phyloP scores from a whole-genome alignment of 1,284 basidiomycete genomes.

The Coriolopsis trogii region DNA sequence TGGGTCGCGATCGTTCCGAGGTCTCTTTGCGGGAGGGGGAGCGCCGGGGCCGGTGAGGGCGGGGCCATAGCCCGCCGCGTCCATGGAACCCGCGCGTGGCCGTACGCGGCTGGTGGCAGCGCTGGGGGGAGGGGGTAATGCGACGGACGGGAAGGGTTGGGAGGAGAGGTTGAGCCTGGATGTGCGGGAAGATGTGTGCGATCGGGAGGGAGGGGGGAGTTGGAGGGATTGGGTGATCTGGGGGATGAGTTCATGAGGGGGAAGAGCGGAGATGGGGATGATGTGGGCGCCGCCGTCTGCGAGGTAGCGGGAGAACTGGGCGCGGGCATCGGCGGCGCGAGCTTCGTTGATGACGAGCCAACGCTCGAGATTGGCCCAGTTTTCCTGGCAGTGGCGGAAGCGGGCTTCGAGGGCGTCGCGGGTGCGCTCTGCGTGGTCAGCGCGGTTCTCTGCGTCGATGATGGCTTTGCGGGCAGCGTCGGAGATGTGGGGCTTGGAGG shows the following conservation, averaged over 20 bases:
- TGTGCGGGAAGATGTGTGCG: slow-evolving; percentile 24
- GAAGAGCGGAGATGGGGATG: slow-evolving; percentile 31
- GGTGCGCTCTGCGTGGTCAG: slow-evolving; percentile 50
- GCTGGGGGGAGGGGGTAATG: slow-evolving; percentile 33
- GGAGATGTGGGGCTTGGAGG: slow-evolving; percentile 25
- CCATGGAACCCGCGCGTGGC: slow-evolving; percentile 45
- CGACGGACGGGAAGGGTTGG: slow-evolving; percentile 29
- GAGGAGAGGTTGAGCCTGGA: slow-evolving; percentile 26
- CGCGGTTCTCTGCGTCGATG: slow-evolving; percentile 52
- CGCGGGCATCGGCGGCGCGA: slow-evolving; percentile 52
- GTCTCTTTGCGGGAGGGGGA: slow-evolving; percentile 50
- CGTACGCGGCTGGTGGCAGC: slow-evolving; percentile 37
- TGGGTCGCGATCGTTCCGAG: slow-evolving; percentile 38
- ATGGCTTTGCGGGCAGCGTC: slow-evolving; percentile 39
- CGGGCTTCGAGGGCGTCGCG: slow-evolving; percentile 61
- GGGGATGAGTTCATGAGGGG: slow-evolving; percentile 15
- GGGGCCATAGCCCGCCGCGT: slow-evolving; percentile 34
- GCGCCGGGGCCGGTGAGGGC: slow-evolving; percentile 33
- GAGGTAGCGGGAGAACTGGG: slow-evolving; percentile 50
- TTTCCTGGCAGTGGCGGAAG: slow-evolving; percentile 48
- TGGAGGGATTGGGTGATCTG: slow-evolving; percentile 22
- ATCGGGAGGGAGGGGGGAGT: slow-evolving; percentile 13
- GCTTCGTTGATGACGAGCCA: slow-evolving; percentile 50
- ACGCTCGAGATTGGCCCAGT: slow-evolving; percentile 56
- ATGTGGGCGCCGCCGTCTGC: slow-evolving; percentile 46